Base-by-base conservation (phyloP, 2,329 filamentous ascomycete genomes). In the Claviceps digitariae region DNA sequence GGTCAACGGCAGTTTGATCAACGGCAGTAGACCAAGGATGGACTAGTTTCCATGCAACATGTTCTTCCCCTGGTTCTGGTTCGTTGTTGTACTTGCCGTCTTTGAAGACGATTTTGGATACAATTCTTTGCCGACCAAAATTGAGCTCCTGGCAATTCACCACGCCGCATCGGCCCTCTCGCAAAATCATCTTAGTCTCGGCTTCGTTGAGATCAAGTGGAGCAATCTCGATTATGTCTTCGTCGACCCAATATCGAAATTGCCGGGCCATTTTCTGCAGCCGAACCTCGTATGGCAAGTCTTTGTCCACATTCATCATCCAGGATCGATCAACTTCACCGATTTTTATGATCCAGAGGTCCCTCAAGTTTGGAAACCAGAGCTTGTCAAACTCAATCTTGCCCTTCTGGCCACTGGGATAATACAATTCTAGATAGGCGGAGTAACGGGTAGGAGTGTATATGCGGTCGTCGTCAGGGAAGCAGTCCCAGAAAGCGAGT, bases 401-500 rank as follows among this genome's bases (percentile, higher is more conserved):
- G 36, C 36, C 36, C 36, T n/a, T 38, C 15, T 38, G 36, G 15
- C 15, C 7, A 15, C 36, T 38, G 36, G 36, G 36, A n/a, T 38
- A 8, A 38, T 8, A 17, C 15, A 17, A 15, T 38, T 2, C 36
- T 17, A 38, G 36, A n/a, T n/a, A 38, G 36, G 36, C 15, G 7
- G 36, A 38, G 36, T 38, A 38, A 38, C 8, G 36, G 36, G n/a
- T 2, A 4, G n/a, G 36, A 3, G 62, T 60, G 45, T 68, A 66
- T 23, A 69, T 63, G 41, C 62, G 62, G 4, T 63, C 64, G 45
- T 70, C 68, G 54, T 70, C 68, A 1, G 67, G 67, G 53, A 67
- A 67, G 55, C 68, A 70, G 56, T 70, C 68, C 68, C 68, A 70
- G 48, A 69, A 69, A 12, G 65, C 67, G 34, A 69, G 57, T 43